Evolutionary conservation across 2,329 filamentous ascomycete genomes (phyloP).

Genomic region (Sporothrix phasma): DNA sequence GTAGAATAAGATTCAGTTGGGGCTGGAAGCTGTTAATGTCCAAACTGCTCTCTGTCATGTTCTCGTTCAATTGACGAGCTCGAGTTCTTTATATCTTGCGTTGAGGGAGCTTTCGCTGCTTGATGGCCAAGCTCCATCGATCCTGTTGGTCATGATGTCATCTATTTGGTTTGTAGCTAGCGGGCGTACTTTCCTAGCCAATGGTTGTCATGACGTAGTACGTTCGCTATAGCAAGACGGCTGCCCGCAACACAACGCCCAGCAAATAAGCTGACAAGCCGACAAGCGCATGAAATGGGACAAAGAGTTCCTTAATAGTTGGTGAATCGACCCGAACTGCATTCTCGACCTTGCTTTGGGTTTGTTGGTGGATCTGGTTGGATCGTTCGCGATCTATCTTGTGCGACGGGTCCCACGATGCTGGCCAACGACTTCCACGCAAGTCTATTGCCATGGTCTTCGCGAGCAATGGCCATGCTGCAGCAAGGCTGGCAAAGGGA

Average conservation of each 20-base stretch:
- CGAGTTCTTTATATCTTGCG: neutral
- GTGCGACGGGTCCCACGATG: neutral
- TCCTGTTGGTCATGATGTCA: conserved; percentile 3
- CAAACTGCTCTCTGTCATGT: no score
- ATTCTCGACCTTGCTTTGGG: neutral
- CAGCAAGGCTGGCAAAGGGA: no score
- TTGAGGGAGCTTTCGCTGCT: neutral
- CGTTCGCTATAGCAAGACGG: neutral
- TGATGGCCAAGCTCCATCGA: neutral
- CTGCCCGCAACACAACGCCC: neutral
- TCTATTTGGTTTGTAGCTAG: neutral
- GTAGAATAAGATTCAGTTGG: no score
- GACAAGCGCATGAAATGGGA: neutral
- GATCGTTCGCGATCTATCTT: neutral
- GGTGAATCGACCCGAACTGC: neutral
- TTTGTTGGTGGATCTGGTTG: neutral
- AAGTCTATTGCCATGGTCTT: neutral
- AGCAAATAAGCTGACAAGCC: neutral
- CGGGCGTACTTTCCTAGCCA: neutral
- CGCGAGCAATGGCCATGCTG: neutral
- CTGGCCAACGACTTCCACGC: neutral
- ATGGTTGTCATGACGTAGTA: neutral
- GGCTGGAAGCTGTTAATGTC: no score
- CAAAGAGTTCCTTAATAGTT: neutral
- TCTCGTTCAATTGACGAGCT: neutral